phyloP scores from a whole-genome alignment of 1,284 basidiomycete species.

The Gomphus bonarii region DNA sequence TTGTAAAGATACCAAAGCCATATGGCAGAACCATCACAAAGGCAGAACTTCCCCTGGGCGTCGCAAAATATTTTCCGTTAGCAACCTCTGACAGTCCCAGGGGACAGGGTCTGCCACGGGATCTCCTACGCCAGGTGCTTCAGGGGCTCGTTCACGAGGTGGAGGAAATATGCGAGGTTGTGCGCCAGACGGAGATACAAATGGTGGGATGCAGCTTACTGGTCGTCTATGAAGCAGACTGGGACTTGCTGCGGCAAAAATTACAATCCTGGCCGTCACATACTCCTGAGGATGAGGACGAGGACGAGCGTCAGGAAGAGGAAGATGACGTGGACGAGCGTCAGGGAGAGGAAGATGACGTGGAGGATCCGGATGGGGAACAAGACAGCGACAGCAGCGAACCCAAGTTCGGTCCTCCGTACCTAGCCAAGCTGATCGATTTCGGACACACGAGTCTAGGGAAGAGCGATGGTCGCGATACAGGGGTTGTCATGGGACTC shows the following conservation, averaged over 20 bases:
- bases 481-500: constrained; percentile 66
- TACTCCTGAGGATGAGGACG: constrained; percentile 15
- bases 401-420: constrained; percentile 38
- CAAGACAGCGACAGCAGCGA: constrained; percentile 25
- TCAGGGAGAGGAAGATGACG: background rate
- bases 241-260: constrained; percentile 30
- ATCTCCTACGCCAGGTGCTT: constrained; percentile 33
- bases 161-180: constrained; percentile 41
- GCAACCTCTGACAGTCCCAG: constrained; percentile 15
- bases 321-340: constrained; percentile 10
- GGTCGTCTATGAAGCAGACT: constrained; percentile 76
- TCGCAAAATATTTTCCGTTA: constrained; percentile 72
- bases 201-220: constrained; percentile 79
- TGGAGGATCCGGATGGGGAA: constrained; percentile 21
- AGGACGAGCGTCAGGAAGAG: constrained; percentile 12
- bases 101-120: constrained; percentile 10
- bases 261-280: constrained; percentile 22
- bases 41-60: constrained; percentile 61
- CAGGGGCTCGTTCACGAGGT: constrained; percentile 45
- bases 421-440: constrained; percentile 76
- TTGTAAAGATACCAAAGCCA: constrained; percentile 58
- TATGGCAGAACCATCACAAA: constrained; percentile 75
- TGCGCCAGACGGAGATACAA: constrained; percentile 56
- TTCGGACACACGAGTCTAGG: constrained; percentile 80
- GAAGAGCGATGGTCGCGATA: constrained; percentile 70